Conservation (phyloP, 2,329 filamentous ascomycete species). For the Pestalotiopsis sp. region DNA sequence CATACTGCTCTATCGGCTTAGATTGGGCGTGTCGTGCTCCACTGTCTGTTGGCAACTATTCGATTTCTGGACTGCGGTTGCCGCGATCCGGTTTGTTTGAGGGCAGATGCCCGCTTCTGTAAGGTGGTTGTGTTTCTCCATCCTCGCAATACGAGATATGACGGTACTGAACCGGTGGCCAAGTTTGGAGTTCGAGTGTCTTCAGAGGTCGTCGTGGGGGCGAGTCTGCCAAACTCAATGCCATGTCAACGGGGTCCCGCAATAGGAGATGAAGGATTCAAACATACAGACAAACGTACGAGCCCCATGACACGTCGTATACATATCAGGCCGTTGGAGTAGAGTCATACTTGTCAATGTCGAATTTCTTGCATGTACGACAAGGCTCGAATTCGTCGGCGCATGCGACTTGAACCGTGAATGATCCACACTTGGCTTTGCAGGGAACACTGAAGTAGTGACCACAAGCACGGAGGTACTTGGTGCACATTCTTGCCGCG, state of each 20-base stretch:
- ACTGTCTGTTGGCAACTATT: not conserved
- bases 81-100: not conserved
- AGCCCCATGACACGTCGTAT: not conserved
- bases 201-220: too few relatives aligned
- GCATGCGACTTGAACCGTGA: not conserved
- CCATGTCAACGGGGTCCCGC: too few relatives aligned
- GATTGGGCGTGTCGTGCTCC: not conserved
- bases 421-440: not conserved
- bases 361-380: not conserved
- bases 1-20: not conserved
- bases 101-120: not conserved
- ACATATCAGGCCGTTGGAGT: not conserved
- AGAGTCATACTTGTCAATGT: not conserved
- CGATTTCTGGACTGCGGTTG: not conserved
- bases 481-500: not conserved
- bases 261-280: too few relatives aligned
- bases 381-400: not conserved
- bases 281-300: too few relatives aligned
- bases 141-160: too few relatives aligned
- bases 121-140: not conserved
- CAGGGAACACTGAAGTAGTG: not conserved
- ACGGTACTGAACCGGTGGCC: too few relatives aligned
- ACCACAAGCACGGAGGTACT: not conserved
- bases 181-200: too few relatives aligned
- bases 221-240: too few relatives aligned